These are phyloP conservation scores for Populus simonii DNA, from an alignment of 345 rosid genomes.

Conservation along the genomic window DNA sequence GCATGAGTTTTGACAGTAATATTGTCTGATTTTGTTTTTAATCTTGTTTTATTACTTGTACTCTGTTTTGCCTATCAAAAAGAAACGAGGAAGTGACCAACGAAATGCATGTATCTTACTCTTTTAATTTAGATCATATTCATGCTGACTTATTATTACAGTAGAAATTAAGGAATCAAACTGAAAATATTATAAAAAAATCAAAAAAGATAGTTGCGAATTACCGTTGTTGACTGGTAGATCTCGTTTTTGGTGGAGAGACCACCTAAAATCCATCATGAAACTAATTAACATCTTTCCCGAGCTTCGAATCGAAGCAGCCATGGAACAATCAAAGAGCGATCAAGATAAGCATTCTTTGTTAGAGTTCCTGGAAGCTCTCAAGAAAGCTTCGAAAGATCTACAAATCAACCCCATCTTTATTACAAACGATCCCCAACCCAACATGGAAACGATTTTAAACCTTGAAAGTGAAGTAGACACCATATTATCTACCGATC, in stretches of 20 bases:
- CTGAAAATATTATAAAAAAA: too few relatives aligned
- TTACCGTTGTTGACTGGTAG: background rate
- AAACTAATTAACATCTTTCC: background rate
- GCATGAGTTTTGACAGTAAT: too few relatives aligned
- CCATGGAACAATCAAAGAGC: constrained; percentile 25
- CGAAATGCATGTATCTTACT: too few relatives aligned
- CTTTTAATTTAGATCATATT: too few relatives aligned
- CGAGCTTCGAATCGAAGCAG: constrained; percentile 12
- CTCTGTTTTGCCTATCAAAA: too few relatives aligned
- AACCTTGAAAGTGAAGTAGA: constrained; percentile 20
- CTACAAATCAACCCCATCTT: constrained; percentile 39
- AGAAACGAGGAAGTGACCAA: too few relatives aligned
- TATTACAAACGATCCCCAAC: constrained; percentile 19
- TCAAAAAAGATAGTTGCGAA: too few relatives aligned
- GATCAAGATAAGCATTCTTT: constrained; percentile 3
- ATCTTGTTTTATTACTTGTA: too few relatives aligned
- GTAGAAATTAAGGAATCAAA: too few relatives aligned
- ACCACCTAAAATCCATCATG: background rate
- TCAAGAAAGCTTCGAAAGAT: constrained; percentile 36
- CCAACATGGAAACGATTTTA: constrained; percentile 23
- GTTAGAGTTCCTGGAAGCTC: constrained; percentile 20
- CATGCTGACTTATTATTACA: too few relatives aligned
- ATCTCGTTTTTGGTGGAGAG: background rate
- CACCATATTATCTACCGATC: constrained; percentile 18
- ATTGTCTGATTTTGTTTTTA: too few relatives aligned